Conservation (phyloP, 139 green algal genomes). For the Ulvella scutata region DNA sequence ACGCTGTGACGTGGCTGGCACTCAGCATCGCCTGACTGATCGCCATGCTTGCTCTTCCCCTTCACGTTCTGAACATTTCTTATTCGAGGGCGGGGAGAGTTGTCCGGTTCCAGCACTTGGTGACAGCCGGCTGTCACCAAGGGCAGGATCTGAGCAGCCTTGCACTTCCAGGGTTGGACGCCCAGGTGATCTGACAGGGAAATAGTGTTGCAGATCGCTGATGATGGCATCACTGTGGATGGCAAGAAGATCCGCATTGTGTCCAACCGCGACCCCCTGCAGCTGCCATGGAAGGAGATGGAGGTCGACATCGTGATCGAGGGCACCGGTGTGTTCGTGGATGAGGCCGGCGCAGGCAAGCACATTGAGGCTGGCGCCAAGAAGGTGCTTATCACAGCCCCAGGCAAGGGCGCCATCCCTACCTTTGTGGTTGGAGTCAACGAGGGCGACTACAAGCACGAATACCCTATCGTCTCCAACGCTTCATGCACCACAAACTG, state of each 20-base stretch:
- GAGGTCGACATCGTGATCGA: slow-evolving; percentile 95
- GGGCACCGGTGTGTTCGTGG: slow-evolving; percentile 91
- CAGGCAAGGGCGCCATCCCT: slow-evolving; percentile 96
- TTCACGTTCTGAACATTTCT: too few relatives aligned
- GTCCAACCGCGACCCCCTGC: slow-evolving; percentile 81
- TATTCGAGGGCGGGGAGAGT: too few relatives aligned
- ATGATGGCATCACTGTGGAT: slow-evolving; percentile 78
- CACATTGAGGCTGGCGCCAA: slow-evolving; percentile 90
- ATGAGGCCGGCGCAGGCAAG: slow-evolving; percentile 75
- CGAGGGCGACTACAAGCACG: slow-evolving; percentile 73
- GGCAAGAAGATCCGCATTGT: slow-evolving; percentile 91
- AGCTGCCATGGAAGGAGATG: slow-evolving; percentile 86
- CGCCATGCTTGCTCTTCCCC: too few relatives aligned
- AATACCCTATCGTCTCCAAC: slow-evolving; percentile 89
- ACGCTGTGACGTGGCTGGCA: too few relatives aligned
- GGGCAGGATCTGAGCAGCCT: too few relatives aligned
- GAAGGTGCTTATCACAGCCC: slow-evolving; percentile 99
- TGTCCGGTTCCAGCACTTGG: too few relatives aligned
- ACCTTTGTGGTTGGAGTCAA: slow-evolving; percentile 99
- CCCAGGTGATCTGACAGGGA: too few relatives aligned
- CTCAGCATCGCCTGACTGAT: too few relatives aligned
- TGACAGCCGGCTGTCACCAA: too few relatives aligned
- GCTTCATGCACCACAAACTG: slow-evolving; percentile 99
- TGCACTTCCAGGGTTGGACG: too few relatives aligned
- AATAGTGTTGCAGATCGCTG: slow-evolving; percentile 55